Evolutionary conservation across 2,329 filamentous ascomycete species (phyloP).

Genomic region (Cryoendolithus antarcticus): DNA sequence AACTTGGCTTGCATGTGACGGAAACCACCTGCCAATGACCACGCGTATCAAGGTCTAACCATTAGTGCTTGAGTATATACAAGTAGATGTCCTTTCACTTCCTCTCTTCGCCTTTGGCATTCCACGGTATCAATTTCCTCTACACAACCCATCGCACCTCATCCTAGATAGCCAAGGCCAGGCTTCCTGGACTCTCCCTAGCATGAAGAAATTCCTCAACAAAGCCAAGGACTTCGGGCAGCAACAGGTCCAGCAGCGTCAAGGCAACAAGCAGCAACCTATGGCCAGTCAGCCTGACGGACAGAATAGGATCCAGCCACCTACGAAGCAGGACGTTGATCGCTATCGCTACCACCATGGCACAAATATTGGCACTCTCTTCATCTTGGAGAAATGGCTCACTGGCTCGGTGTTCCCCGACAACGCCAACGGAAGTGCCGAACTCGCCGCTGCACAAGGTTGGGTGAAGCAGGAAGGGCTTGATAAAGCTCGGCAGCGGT

Average conservation of each 20-base stretch:
- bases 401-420: constrained; percentile 37
- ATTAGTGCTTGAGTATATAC: no score
- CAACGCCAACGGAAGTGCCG: constrained; percentile 32
- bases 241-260: constrained; percentile 8
- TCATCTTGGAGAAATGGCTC: constrained; percentile 50
- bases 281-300: constrained; percentile 12
- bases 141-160: no score
- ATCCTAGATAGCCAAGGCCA: no score
- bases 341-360: constrained; percentile 50
- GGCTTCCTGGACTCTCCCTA: neutral
- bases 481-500: constrained; percentile 36
- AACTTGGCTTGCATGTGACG: no score
- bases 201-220: constrained; percentile 27
- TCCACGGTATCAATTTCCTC: no score
- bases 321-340: constrained; percentile 30
- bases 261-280: constrained; percentile 10
- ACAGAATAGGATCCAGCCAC: constrained; percentile 23
- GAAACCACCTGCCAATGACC: no score
- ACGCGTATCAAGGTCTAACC: no score
- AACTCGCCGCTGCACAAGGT: constrained; percentile 40
- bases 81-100: no score
- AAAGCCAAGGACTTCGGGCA: constrained; percentile 25
- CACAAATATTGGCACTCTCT: constrained; percentile 46
- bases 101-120: no score
- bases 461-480: constrained; percentile 37